Percentiles rank a stretch among this genome's conserved stretches.
phyloP scores from a whole-genome alignment of 768 basidiomycete genomes.

The Austroboletus eburneus region DNA sequence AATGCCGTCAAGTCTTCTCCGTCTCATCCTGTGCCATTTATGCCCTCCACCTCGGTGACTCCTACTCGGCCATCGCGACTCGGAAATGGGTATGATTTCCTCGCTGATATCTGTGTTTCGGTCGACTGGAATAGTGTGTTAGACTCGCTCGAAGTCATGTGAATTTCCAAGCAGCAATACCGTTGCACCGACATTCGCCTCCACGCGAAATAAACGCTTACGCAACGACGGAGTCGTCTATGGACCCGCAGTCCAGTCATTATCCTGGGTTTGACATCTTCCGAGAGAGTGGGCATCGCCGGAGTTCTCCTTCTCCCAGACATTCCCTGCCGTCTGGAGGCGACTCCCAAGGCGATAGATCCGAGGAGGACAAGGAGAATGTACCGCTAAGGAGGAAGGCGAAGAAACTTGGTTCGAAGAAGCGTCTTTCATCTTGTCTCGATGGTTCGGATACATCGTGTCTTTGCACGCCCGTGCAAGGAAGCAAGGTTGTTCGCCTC shows the following conservation, averaged over 20 bases:
- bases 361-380: constrained; percentile 58
- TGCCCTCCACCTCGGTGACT: constrained; percentile 20
- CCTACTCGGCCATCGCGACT: constrained; percentile 33
- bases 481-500: constrained; percentile 5
- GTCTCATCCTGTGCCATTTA: constrained; percentile 29
- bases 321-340: constrained; percentile 1
- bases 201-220: constrained; percentile 19
- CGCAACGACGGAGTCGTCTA: constrained; percentile 37
- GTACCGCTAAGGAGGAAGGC: constrained; percentile 43
- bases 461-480: constrained; percentile 3
- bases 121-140: constrained; percentile 33
- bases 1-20: constrained; percentile 15
- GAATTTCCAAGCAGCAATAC: constrained; percentile 5
- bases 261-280: constrained; percentile 65
- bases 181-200: constrained; percentile 13
- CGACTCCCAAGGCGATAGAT: constrained; percentile 7
- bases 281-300: constrained; percentile 36
- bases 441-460: constrained; percentile 3
- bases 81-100: constrained; percentile 29
- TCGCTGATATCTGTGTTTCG: constrained; percentile 19
- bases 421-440: constrained; percentile 8
- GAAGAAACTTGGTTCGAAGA: constrained; percentile 36
- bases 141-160: constrained; percentile 13
- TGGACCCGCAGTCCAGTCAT: constrained; percentile 54
- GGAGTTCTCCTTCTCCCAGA: constrained; percentile 1